Evolutionary conservation across 352 stramenopile genomes (phyloP).

Genomic region (Phytophthora tubulina): DNA sequence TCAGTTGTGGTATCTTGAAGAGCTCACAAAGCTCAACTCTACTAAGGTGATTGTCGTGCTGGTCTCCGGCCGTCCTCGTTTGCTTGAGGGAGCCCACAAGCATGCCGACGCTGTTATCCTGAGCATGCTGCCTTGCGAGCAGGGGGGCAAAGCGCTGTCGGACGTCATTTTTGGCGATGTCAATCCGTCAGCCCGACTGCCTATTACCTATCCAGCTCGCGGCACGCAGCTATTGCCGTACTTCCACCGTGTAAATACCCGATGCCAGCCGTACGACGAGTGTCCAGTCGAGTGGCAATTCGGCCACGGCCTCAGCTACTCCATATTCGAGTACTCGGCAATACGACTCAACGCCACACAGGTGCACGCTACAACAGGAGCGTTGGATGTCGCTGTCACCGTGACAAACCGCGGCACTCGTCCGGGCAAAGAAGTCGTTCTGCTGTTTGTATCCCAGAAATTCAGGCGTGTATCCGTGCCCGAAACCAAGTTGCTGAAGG

Average conservation of each 20-base stretch:
- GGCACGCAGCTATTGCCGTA: slow-evolving; percentile 67
- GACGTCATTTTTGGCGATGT: slow-evolving; percentile 74
- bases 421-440: slow-evolving; percentile 67
- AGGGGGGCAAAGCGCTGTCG: slow-evolving; percentile 77
- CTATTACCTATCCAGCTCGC: slow-evolving; percentile 79
- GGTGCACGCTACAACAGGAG: slow-evolving; percentile 38
- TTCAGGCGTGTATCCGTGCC: slow-evolving; percentile 62
- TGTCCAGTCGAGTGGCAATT: slow-evolving; percentile 73
- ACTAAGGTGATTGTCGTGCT: slow-evolving; percentile 82
- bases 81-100: slow-evolving; percentile 58
- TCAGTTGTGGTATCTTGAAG: slow-evolving; percentile 69
- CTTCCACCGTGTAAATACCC: slow-evolving; percentile 73
- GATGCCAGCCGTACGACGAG: slow-evolving; percentile 61
- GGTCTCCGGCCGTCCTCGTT: slow-evolving; percentile 68
- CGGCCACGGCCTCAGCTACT: slow-evolving; percentile 77
- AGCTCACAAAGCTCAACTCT: slow-evolving; percentile 54
- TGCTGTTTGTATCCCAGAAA: slow-evolving; percentile 77
- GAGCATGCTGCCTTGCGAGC: slow-evolving; percentile 80
- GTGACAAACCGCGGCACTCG: slow-evolving; percentile 68
- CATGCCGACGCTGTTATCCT: slow-evolving; percentile 67
- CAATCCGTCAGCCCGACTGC: slow-evolving; percentile 78
- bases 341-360: slow-evolving; percentile 53
- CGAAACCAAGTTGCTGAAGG: slow-evolving; percentile 81
- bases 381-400: slow-evolving; percentile 58
- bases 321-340: slow-evolving; percentile 66